phyloP scores from a whole-genome alignment of 495 filamentous ascomycete genomes.

The Penicillium taxi region DNA sequence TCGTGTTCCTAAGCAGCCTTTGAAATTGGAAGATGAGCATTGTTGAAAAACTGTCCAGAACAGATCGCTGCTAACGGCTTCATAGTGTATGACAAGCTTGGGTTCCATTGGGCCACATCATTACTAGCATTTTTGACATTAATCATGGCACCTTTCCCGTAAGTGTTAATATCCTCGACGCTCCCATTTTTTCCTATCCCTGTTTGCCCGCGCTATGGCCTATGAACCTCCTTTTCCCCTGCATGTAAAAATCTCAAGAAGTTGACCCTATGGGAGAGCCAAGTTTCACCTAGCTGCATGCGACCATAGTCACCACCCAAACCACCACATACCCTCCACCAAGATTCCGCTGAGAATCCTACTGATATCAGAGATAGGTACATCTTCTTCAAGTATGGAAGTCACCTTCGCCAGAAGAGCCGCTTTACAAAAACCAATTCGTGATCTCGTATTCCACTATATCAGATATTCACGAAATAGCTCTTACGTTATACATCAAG shows the following conservation, averaged over 20 bases:
- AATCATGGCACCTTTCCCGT: conserved; percentile 62
- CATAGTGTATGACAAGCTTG: conserved; percentile 57
- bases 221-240: conserved; percentile 7
- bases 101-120: conserved; percentile 65
- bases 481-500: conserved; percentile 6
- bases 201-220: conserved; percentile 9
- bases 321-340: neutral
- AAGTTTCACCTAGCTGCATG: conserved; percentile 7
- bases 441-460: conserved; percentile 9
- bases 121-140: conserved; percentile 63
- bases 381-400: conserved; percentile 58
- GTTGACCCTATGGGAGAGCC: neutral
- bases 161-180: conserved; percentile 23
- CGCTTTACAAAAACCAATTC: conserved; percentile 41
- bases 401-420: conserved; percentile 43
- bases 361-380: too few relatives aligned
- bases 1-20: conserved; percentile 5
- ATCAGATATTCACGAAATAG: neutral
- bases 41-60: conserved; percentile 9
- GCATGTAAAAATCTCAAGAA: conserved; percentile 7
- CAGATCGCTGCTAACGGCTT: conserved; percentile 26
- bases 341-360: too few relatives aligned
- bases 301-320: neutral
- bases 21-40: neutral
- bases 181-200: neutral